These are phyloP conservation scores for Elsinoe necatrix DNA, from an alignment of 2,329 filamentous ascomycete genomes.

Conservation along the genomic window DNA sequence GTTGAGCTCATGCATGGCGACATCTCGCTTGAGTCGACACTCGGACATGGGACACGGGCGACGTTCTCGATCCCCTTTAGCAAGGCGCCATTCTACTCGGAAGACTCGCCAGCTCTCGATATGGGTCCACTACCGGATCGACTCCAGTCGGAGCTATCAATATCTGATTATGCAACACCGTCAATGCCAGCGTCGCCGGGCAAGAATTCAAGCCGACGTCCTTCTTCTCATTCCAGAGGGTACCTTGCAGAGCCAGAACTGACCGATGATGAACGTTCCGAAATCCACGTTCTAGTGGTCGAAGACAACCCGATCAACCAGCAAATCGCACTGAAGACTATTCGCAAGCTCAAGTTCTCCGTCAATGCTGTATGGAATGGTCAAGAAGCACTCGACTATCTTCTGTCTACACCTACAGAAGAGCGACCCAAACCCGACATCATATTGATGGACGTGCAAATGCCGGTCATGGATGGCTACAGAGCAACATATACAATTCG, in stretches of 20 bases:
- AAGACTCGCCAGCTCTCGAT: conserved; percentile 48
- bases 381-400: conserved; percentile 67
- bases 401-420: conserved; percentile 35
- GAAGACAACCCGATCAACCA: conserved; percentile 65
- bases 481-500: conserved; percentile 65
- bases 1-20: conserved; percentile 70
- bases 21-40: conserved; percentile 60
- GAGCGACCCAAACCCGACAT: conserved; percentile 56
- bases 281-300: conserved; percentile 64
- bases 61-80: conserved; percentile 71
- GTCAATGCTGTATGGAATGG: conserved; percentile 69
- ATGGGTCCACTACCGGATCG: conserved; percentile 59
- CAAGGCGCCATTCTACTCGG: conserved; percentile 51
- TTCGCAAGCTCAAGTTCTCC: conserved; percentile 63
- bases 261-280: conserved; percentile 49
- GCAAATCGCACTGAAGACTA: conserved; percentile 67
- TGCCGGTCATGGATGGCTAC: conserved; percentile 65
- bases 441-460: conserved; percentile 48
- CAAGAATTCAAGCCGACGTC: conserved; percentile 18
- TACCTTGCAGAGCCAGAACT: conserved; percentile 37
- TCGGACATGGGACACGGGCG: conserved; percentile 62
- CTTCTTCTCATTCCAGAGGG: conserved; percentile 19
- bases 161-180: conserved; percentile 52
- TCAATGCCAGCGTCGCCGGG: conserved; percentile 26
- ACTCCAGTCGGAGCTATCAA: conserved; percentile 47